Conservation (phyloP, 164 flowering plant genomes). For the Akebia trifoliata region DNA sequence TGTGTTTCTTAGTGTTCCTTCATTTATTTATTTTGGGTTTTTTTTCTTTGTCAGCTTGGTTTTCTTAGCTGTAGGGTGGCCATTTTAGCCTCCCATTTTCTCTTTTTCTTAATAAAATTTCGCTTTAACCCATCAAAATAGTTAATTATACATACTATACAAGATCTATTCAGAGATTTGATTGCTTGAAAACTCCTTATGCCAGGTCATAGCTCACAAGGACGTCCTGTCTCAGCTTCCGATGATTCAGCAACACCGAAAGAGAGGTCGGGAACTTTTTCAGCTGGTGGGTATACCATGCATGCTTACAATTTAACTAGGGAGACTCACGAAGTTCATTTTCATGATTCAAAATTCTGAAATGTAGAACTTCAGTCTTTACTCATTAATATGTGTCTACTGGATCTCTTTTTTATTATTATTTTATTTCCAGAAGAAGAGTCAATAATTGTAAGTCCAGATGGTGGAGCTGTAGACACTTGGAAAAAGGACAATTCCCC, state of each 20-base stretch:
- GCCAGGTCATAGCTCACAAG: constrained; percentile 47
- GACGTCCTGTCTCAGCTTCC: constrained; percentile 62
- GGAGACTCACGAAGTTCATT: neutral
- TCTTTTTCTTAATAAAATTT: neutral
- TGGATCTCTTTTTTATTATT: neutral
- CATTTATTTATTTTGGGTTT: too few relatives aligned
- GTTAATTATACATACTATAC: neutral
- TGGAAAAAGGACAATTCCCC: constrained; percentile 55
- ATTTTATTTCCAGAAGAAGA: constrained; percentile 41
- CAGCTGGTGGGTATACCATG: constrained; percentile 33
- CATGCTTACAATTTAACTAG: neutral
- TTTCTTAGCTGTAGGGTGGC: too few relatives aligned
- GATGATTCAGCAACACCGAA: constrained; percentile 26
- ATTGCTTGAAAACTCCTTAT: constrained; percentile 14
- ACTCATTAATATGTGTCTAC: neutral
- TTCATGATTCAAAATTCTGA: neutral
- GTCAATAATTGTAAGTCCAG: constrained; percentile 29
- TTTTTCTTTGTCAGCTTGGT: too few relatives aligned
- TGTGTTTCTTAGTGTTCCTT: too few relatives aligned
- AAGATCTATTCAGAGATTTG: neutral
- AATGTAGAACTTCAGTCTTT: neutral
- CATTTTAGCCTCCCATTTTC: too few relatives aligned
- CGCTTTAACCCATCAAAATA: too few relatives aligned
- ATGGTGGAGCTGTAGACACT: constrained; percentile 31
- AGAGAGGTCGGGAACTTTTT: constrained; percentile 34